Evolutionary conservation across 164 flowering plant species (phyloP), one percentile per base, ranked within the genome.

Genomic region (Kingdonia uniflora): DNA sequence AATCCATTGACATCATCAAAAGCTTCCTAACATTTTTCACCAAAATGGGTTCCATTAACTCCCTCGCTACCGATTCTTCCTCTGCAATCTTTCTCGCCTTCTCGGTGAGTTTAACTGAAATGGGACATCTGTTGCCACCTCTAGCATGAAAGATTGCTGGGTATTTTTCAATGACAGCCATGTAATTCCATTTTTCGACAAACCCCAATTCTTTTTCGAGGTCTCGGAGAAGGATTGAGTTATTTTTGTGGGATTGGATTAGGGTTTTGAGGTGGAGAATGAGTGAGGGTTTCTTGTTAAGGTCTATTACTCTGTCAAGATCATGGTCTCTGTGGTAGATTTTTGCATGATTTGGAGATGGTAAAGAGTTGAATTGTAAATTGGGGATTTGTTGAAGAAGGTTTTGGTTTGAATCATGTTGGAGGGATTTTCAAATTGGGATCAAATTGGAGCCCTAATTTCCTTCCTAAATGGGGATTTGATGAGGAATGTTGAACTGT

Each of bases 131-230:
- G 22, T 67, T 62, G 39, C 87, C 86, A 54, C 91, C 87, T 39
- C 63, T 65, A 42, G 74, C 89, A 53, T 45, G 63, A 52, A 92
- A 92, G n/a, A 92, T 76, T 43, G 82, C 16, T 45, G 95, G 85
- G 64, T 88, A 80, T 58, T 77, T 92, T 62, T 92, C 88, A 52
- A 92, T 88, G 23, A 74, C 64, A 55, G 91, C 69, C 89, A 92
- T 88, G 57, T 68, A 75, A 64, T 81, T 86, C 97, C 96, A 92
- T 73, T 92, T 92, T 44, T 82, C 74, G 38, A 88, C 87, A 56
- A 86, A 76, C 24, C 97, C 99, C 39, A 88, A 91, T 71, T 85
- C 76, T 57, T 92, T 88, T 46, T 92, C 97, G 6, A 85, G 84
- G 74, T 88, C 92, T 49, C 92, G 61, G 20, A 88, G 71, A 14